These are phyloP conservation scores for Leishmania tarentolae DNA, from an alignment of 208 protist species.

Conservation along the genomic window DNA sequence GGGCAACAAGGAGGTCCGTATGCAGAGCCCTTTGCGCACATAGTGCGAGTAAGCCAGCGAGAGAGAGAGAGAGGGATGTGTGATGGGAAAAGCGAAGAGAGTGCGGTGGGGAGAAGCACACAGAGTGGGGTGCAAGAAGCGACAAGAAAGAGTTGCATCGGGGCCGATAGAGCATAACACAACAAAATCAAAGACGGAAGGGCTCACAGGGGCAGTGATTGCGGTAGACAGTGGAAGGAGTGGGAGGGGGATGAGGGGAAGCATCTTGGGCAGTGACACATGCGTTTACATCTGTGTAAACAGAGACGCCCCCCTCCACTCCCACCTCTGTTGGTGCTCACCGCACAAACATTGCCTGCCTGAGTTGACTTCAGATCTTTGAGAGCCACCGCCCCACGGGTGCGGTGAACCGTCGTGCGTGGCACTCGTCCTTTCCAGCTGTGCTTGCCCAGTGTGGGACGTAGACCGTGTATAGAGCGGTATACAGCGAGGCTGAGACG, in stretches of 20 bases:
- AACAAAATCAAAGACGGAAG: neutral
- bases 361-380: neutral
- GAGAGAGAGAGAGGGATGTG: neutral
- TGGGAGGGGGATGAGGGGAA: neutral
- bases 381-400: neutral
- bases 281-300: neutral
- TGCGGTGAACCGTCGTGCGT: neutral
- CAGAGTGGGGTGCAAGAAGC: neutral
- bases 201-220: neutral
- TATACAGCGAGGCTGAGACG: neutral
- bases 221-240: neutral
- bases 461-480: neutral
- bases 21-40: neutral
- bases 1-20: neutral
- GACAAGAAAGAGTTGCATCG: neutral
- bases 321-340: neutral
- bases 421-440: neutral
- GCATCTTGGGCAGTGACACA: neutral
- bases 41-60: neutral
- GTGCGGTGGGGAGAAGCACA: neutral
- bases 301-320: neutral
- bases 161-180: neutral
- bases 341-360: neutral
- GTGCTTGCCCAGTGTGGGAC: neutral
- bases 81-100: too few species aligned